These are phyloP conservation scores for Artemisia argyi DNA, from an alignment of 129 eudicot genomes.

Conservation along the genomic window DNA sequence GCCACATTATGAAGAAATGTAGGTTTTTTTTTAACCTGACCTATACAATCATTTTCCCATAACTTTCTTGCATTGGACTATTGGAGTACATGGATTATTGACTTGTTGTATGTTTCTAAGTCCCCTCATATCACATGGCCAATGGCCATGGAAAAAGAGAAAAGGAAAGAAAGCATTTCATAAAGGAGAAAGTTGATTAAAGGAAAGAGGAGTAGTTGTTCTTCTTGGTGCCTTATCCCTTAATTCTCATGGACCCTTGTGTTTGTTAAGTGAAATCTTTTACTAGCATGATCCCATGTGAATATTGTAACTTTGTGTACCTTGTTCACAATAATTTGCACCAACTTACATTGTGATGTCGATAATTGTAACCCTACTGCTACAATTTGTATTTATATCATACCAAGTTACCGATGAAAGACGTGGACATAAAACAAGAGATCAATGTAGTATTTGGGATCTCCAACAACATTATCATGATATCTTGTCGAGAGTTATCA, in stretches of 20 bases:
- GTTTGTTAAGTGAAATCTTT: constrained; percentile 20
- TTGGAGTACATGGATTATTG: constrained; percentile 20
- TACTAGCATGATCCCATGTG: not conserved
- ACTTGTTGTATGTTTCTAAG: constrained; percentile 27
- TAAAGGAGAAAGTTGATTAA: constrained; percentile 24
- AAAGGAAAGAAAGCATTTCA: constrained; percentile 8
- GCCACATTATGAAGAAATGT: not conserved
- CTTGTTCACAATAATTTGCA: not conserved
- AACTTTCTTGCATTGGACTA: constrained; percentile 10
- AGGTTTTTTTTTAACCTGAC: constrained; percentile 6
- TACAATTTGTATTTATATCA: not conserved
- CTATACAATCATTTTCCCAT: constrained; percentile 2
- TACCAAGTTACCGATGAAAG: not conserved
- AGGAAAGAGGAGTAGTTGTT: constrained; percentile 26
- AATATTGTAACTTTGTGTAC: constrained; percentile 8
- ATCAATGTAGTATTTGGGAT: not conserved
- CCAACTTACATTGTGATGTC: not conserved
- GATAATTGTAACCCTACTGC: no score
- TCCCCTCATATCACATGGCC: constrained; percentile 28
- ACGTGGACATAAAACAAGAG: not conserved
- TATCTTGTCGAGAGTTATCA: not conserved
- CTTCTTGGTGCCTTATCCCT: constrained; percentile 30
- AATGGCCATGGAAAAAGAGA: constrained; percentile 14
- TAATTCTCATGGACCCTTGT: constrained; percentile 34
- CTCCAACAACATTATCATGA: constrained; percentile 4